Base-by-base conservation (phyloP, 176 grass and related monocot species). In the Aegilops speltoides region DNA sequence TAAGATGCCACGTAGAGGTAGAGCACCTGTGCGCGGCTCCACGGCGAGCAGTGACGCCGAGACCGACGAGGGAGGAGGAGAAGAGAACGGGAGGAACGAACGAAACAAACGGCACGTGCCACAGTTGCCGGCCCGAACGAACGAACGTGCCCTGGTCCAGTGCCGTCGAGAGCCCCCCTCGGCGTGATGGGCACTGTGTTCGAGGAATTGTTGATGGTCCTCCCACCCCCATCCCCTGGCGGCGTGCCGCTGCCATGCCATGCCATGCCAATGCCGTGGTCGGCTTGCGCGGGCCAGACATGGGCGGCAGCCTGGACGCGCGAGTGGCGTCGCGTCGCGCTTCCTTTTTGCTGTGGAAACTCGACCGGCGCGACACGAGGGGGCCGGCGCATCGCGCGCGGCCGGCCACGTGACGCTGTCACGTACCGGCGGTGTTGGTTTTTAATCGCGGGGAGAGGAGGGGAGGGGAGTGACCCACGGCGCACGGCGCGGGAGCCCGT, bases 351-450 rank as follows among this genome's bases (percentile, higher is more conserved):
- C 41, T 43, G 41, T 46, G 14, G 43, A 14, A 46, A 37, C 46
- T 64, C 36, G 50, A 1, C 52, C 25, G 12, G 63, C 73, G 66
- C 60, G 60, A 70, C 80, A 82, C 43, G 61, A 70, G 2, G 11
- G 62, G 62, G 11, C 28, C 33, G 64, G 64, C 64, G 63, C 63
- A 29, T 25, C 25, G 85, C 19, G 66, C 54, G 67, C 86, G 59
- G 52, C 75, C 76, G 66, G 32, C 25, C 88, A 86, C 43, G 77
- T 81, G 87, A 79, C 24, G 68, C 59, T 37, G 56, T 56, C 76
- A 74, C 76, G 79, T 52, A 64, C 25, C 0, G 16, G 16, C 50
- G 13, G 54, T 15, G 20, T 20, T 24, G 50, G 50, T 54, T 54
- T 54, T 54, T 54, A 54, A 54, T 54, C 50, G 50, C 50, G 50